A percentile compares a stretch with the other conserved stretches of the same genome.
These are phyloP conservation scores for Globisporangium splendens DNA, from an alignment of 352 stramenopile species.

Conservation along the genomic window DNA sequence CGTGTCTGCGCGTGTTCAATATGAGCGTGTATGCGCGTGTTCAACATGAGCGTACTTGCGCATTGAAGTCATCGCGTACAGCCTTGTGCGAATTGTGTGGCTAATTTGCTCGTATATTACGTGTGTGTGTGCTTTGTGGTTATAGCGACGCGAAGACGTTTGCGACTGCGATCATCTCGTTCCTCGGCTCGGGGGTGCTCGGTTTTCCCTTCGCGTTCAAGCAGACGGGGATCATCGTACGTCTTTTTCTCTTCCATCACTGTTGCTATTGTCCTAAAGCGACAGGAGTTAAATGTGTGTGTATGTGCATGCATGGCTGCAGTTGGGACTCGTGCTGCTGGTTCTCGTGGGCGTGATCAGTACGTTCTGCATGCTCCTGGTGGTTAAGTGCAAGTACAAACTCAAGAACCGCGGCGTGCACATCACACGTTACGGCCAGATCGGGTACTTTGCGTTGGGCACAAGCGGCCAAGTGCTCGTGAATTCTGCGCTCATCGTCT, in stretches of 20 bases:
- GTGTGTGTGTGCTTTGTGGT: background rate
- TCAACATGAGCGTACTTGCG: no score
- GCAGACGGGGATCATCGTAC: slow-evolving; percentile 56
- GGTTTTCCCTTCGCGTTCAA: slow-evolving; percentile 78
- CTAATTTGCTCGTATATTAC: background rate
- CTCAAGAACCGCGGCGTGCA: slow-evolving; percentile 12
- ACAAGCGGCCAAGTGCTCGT: slow-evolving; percentile 46
- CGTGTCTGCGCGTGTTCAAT: no score
- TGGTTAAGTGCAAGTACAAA: slow-evolving; percentile 34
- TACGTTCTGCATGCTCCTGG: slow-evolving; percentile 31
- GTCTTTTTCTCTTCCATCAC: slow-evolving; percentile 19
- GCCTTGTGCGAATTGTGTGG: no score
- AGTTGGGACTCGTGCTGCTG: slow-evolving; percentile 20
- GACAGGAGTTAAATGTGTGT: no score
- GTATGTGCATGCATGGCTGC: background rate
- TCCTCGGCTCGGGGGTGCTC: slow-evolving; percentile 74
- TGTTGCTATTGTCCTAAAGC: background rate
- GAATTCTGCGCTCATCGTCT: slow-evolving; percentile 59
- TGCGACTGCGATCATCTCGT: slow-evolving; percentile 15
- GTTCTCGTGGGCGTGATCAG: slow-evolving; percentile 17
- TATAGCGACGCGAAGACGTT: slow-evolving; percentile 26
- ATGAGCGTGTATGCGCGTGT: no score
- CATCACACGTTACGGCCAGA: slow-evolving; percentile 46
- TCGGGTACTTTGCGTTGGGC: slow-evolving; percentile 51
- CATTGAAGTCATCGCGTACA: no score